Evolutionary conservation across 768 basidiomycete genomes (phyloP).

Genomic region (Neoboletus subvelutipes): DNA sequence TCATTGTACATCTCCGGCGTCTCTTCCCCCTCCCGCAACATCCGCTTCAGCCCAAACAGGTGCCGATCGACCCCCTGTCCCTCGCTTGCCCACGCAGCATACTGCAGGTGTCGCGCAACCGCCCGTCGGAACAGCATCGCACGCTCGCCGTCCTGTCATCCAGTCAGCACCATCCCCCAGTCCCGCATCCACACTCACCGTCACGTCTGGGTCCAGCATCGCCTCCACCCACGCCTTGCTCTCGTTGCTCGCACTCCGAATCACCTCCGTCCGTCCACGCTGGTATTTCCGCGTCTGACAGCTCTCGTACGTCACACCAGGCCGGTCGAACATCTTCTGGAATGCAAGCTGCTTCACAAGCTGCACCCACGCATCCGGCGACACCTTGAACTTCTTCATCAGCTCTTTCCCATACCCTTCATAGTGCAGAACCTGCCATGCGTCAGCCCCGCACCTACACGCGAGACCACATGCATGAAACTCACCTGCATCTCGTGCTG

Average conservation of each 20-base stretch:
- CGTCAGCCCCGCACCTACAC: constrained; percentile 8
- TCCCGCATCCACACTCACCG: constrained; percentile 36
- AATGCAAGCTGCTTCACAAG: constrained; percentile 96
- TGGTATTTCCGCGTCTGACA: constrained; percentile 93
- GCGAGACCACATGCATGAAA: background rate
- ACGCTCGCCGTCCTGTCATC: constrained; percentile 51
- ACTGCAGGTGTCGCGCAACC: constrained; percentile 79
- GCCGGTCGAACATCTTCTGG: constrained; percentile 75
- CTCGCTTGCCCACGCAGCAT: constrained; percentile 88
- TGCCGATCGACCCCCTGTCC: constrained; percentile 96
- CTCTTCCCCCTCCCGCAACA: constrained; percentile 69
- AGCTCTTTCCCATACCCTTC: constrained; percentile 85
- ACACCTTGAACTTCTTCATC: constrained; percentile 79
- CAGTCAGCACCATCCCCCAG: constrained; percentile 1
- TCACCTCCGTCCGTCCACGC: constrained; percentile 92
- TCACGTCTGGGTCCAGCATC: constrained; percentile 65
- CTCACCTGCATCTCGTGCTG: constrained; percentile 77
- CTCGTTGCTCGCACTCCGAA: constrained; percentile 80
- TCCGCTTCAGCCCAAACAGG: constrained; percentile 88
- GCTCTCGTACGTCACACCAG: constrained; percentile 88
- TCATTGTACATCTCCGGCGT: constrained; percentile 77
- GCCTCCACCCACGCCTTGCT: constrained; percentile 83
- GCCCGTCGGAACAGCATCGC: constrained; percentile 73
- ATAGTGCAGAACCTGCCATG: constrained; percentile 70
- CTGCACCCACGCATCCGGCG: constrained; percentile 95